Percentiles rank a stretch among this genome's conserved stretches.
phyloP scores from a whole-genome alignment of 2,329 filamentous ascomycete genomes.

The Penicillium sp. region DNA sequence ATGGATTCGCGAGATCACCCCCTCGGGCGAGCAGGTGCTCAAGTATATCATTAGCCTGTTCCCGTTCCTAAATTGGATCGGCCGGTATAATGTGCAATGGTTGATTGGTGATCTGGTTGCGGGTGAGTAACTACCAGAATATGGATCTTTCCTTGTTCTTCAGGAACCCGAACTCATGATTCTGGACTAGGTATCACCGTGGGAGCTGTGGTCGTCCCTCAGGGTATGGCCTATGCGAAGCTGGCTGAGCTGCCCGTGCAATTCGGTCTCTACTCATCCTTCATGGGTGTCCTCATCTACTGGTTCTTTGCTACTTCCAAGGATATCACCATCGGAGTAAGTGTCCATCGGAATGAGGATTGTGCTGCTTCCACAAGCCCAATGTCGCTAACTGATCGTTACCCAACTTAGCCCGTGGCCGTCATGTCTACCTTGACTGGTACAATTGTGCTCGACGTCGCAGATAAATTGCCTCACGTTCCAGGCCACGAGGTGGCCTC shows the following conservation, averaged over 20 bases:
- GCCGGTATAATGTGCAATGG: constrained; percentile 87
- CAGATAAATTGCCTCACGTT: constrained; percentile 56
- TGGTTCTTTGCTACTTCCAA: constrained; percentile 99
- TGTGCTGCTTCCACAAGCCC: background rate
- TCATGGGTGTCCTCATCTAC: constrained; percentile 92
- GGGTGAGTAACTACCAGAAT: constrained; percentile 54
- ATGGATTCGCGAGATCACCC: constrained; percentile 67
- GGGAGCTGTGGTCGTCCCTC: constrained; percentile 84
- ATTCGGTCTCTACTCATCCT: constrained; percentile 91
- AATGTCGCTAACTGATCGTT: constrained; percentile 4
- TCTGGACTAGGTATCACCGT: constrained; percentile 62
- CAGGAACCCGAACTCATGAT: background rate
- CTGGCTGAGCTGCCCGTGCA: constrained; percentile 76
- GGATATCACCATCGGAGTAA: constrained; percentile 70
- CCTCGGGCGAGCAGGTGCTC: constrained; percentile 55
- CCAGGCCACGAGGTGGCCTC: constrained; percentile 70
- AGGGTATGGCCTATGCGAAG: constrained; percentile 92
- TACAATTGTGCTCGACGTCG: constrained; percentile 70
- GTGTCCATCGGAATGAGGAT: background rate
- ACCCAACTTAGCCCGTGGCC: constrained; percentile 71
- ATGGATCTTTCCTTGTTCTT: background rate
- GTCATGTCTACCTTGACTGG: constrained; percentile 93
- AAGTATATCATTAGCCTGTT: constrained; percentile 73
- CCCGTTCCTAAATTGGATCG: constrained; percentile 88
- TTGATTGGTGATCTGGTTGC: constrained; percentile 85